Conservation (phyloP, 257 asterid genomes). For the Ilex aquifolium region DNA sequence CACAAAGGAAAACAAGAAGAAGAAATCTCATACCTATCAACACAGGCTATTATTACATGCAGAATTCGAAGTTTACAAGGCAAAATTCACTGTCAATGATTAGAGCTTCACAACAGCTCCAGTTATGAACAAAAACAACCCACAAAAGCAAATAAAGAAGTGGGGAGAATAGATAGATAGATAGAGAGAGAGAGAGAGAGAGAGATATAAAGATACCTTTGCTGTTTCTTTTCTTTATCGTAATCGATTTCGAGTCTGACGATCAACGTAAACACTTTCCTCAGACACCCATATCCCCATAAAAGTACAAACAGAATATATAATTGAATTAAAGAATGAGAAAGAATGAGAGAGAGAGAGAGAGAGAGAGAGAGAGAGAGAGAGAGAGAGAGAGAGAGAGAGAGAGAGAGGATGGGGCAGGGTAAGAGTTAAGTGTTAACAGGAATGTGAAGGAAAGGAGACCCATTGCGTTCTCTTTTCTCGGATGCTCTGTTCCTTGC, state of each 20-base stretch:
- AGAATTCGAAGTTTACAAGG: background rate
- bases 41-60: background rate
- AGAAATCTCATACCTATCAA: background rate
- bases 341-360: background rate
- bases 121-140: too few species aligned
- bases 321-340: background rate
- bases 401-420: background rate
- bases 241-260: background rate
- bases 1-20: background rate
- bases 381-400: background rate
- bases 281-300: background rate
- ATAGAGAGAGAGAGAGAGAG: background rate
- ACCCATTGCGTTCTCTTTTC: background rate
- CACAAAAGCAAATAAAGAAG: background rate
- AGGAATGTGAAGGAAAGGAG: slow-evolving; percentile 2
- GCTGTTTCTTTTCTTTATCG: background rate
- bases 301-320: background rate
- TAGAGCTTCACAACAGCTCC: background rate
- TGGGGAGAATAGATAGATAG: background rate
- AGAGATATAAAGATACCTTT: background rate
- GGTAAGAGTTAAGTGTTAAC: slow-evolving; percentile 4
- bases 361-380: background rate
- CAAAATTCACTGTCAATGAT: background rate
- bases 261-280: background rate
- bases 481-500: slow-evolving; percentile 9